Conservation (phyloP, 768 basidiomycete species). For the Solioccasus polychromus region DNA sequence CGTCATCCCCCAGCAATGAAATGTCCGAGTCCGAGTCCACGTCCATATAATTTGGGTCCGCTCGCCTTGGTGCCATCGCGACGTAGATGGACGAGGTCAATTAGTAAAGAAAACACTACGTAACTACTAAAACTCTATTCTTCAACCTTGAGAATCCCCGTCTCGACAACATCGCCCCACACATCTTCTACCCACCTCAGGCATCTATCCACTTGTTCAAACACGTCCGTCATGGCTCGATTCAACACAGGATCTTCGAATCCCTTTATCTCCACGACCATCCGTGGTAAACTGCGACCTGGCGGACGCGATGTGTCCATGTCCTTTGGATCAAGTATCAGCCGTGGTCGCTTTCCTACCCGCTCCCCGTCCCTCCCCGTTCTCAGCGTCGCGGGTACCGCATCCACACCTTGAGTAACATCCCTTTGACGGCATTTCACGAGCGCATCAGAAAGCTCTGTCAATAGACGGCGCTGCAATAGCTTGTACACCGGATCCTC, state of each 20-base stretch:
- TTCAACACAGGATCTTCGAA: slow-evolving; percentile 63
- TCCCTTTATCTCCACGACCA: slow-evolving; percentile 46
- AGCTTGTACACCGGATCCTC: slow-evolving; percentile 66
- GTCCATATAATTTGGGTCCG: slow-evolving; percentile 43
- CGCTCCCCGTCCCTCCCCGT: slow-evolving; percentile 29
- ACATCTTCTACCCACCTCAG: slow-evolving; percentile 54
- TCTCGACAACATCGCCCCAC: slow-evolving; percentile 47
- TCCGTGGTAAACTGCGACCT: neutral
- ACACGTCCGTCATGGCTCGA: slow-evolving; percentile 40
- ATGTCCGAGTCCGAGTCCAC: slow-evolving; percentile 74
- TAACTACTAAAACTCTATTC: neutral
- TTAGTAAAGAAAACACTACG: neutral
- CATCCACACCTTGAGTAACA: neutral
- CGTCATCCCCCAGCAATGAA: slow-evolving; percentile 52
- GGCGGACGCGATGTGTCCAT: slow-evolving; percentile 8
- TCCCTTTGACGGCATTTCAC: slow-evolving; percentile 16
- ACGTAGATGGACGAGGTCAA: too few relatives aligned
- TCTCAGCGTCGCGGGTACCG: slow-evolving; percentile 27
- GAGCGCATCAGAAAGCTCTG: slow-evolving; percentile 33
- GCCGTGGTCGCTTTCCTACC: slow-evolving; percentile 25
- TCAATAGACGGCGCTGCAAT: slow-evolving; percentile 56
- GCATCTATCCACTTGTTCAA: slow-evolving; percentile 38
- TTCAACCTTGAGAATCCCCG: neutral
- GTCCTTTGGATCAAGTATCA: slow-evolving; percentile 26
- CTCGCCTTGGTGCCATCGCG: slow-evolving; percentile 24